These are phyloP conservation scores for Fusarium multiceps DNA, from an alignment of 2,329 filamentous ascomycete species.

Conservation along the genomic window DNA sequence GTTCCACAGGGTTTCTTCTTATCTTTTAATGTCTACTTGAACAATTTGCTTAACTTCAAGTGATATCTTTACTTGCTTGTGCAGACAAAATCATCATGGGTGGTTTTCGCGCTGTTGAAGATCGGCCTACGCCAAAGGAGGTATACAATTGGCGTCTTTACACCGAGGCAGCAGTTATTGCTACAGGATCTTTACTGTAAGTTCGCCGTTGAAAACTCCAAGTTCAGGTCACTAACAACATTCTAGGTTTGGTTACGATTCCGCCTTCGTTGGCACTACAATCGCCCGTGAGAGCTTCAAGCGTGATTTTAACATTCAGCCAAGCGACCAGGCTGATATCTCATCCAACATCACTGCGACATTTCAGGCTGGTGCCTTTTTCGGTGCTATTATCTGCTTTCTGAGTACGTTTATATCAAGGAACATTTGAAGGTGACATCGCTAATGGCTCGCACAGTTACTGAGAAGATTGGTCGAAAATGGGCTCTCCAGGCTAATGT, in stretches of 20 bases:
- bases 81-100: conserved; percentile 44
- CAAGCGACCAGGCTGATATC: conserved; percentile 46
- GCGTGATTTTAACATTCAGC: conserved; percentile 52
- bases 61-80: background rate
- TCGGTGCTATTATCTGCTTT: conserved; percentile 63
- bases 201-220: conserved; percentile 2
- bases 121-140: conserved; percentile 65
- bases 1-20: conserved; percentile 1
- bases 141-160: conserved; percentile 67
- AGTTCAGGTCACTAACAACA: background rate
- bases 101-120: conserved; percentile 61
- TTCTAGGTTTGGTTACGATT: conserved; percentile 63
- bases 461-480: conserved; percentile 62
- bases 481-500: conserved; percentile 61
- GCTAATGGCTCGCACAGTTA: conserved; percentile 45
- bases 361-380: conserved; percentile 64
- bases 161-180: conserved; percentile 59
- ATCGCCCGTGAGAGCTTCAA: conserved; percentile 62
- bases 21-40: background rate
- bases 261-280: conserved; percentile 65
- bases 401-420: conserved; percentile 43
- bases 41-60: background rate
- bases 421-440: fast-evolving
- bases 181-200: conserved; percentile 58
- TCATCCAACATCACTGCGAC: conserved; percentile 59